phyloP scores from a whole-genome alignment of 2,329 filamentous ascomycete species.

The Penicillium occitanis region DNA sequence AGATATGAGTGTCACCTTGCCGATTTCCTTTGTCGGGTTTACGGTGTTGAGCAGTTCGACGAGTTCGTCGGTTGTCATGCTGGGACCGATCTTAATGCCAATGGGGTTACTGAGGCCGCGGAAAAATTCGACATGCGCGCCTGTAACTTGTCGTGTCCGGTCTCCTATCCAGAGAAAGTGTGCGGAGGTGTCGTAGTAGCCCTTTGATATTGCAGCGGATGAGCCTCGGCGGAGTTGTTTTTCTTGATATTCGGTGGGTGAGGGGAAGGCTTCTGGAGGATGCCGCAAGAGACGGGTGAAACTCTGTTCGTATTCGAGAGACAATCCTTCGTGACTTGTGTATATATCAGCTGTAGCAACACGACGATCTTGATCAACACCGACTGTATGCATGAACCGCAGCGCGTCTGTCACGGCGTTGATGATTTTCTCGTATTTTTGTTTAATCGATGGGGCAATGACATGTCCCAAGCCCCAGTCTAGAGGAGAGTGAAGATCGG shows the following conservation, averaged over 20 bases:
- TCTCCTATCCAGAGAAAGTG: slow-evolving; percentile 99
- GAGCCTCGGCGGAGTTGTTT: slow-evolving; percentile 30
- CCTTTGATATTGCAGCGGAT: slow-evolving; percentile 46
- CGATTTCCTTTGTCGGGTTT: slow-evolving; percentile 77
- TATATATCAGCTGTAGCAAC: slow-evolving; percentile 91
- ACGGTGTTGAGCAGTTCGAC: slow-evolving; percentile 77
- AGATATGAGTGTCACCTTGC: slow-evolving; percentile 95
- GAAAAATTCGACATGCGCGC: slow-evolving; percentile 96
- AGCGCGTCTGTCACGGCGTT: slow-evolving; percentile 84
- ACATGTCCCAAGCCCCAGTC: slow-evolving; percentile 96
- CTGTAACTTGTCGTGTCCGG: slow-evolving; percentile 87
- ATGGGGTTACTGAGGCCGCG: slow-evolving; percentile 94
- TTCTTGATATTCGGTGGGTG: slow-evolving; percentile 25
- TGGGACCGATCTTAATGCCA: slow-evolving; percentile 92
- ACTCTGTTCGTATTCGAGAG: slow-evolving; percentile 90
- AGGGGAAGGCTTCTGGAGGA: slow-evolving; percentile 50
- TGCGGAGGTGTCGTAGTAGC: slow-evolving; percentile 90
- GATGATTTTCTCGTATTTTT: slow-evolving; percentile 83
- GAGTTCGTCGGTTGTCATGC: slow-evolving; percentile 74
- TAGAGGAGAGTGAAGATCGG: slow-evolving; percentile 87
- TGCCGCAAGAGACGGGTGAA: slow-evolving; percentile 74
- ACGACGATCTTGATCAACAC: slow-evolving; percentile 79
- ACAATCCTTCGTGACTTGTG: slow-evolving; percentile 90
- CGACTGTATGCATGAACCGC: slow-evolving; percentile 91
- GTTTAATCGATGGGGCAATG: slow-evolving; percentile 75